Evolutionary conservation across 768 basidiomycete species (phyloP), one percentile per base, ranked within the genome.

Genomic region (Amanita pallidorosea): DNA sequence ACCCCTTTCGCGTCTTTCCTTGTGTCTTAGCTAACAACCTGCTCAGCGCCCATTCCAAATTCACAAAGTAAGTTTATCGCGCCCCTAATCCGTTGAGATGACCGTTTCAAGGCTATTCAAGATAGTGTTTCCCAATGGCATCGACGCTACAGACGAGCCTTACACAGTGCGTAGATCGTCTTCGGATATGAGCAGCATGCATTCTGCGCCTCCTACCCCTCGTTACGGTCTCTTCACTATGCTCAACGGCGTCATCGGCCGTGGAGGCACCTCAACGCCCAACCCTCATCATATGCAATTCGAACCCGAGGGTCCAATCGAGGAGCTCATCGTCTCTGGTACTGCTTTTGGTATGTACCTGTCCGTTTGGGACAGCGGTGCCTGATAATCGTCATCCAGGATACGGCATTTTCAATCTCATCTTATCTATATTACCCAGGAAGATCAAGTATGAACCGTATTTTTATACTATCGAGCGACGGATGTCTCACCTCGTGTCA

Each of bases 341-440:
- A 78, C 83, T 7, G 88, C 88, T 0, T 90, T 88, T 58, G 88
- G 82, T 83, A 52, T 47, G 71, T 65, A 13, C 44, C 35, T 33
- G 33, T 15, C 11, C n/a, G 13, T 6, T 48, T 20, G 11, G 41
- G 66, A 67, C 43, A 57, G 65, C 27, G 17, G 12, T 29, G 20
- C 6, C 34, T 49, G 2, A 38, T 48, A 43, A 27, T 43, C 3
- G 8, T 29, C 45, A 13, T 23, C 34, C 50, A 69, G 74, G 77
- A 0, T 81, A 69, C 57, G 85, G 86, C 0, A 60, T 90, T 22
- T 90, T 90, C 67, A 89, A 89, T 60, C 73, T 90, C 43, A 81
- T 88, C 8, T 80, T 90, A 53, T 88, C 85, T 3, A 63, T 90
- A 15, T 65, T 90, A 12, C 88, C 88, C 15, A 79, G 80, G 54